Base-by-base conservation (phyloP, 805 yeast species). In the Ogataea nakhonphanomensis region DNA sequence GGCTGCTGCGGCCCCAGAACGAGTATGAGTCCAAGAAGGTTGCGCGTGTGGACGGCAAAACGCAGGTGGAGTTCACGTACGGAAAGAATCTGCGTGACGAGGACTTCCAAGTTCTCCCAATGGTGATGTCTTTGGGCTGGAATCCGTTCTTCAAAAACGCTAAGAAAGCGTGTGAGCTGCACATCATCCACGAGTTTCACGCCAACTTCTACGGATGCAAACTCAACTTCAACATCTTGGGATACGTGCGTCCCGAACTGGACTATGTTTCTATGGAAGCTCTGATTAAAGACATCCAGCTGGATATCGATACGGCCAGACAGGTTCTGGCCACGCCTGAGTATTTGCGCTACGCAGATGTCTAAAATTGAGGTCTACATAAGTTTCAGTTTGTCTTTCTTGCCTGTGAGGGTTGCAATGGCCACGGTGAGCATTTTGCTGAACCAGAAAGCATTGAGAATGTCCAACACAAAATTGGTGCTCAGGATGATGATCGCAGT, bases 121-220 rank as follows among this genome's bases (percentile, higher is more conserved):
- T 89, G 81, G 99, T 93, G 7, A 83, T 91, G 86, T 86, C 96
- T 7, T 73, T 93, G 13, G 99, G 99, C 1, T 87, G 89, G 85
- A 93, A 93, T 58, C 98, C 99, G 27, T 91, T 82, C 59, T 93
- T 79, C 65, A 75, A 80, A 20, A 90, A 93, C 62, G 70, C 76
- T 35, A 74, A 75, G 51, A 87, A 86, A 63, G 81, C 95, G 0
- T 95, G 93, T 3, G 95, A 93, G 54, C 69, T 93, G 15, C 96
- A 93, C 61, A 74, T 93, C 5, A 70, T 93, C 39, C 95, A 88
- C 64, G 65, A 80, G 30, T 93, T 89, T 54, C 48, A 57, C 0
- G 54, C 66, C 8, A 70, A 75, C 47, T 93, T 93, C 59, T 93
- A 93, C 55, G 99, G 99, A 4, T 91, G 95, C 8, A 46, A 59